Evolutionary conservation across 2,329 filamentous ascomycete species (phyloP), one percentile per base, ranked within the genome.

Genomic region (Monilinia fructicola): DNA sequence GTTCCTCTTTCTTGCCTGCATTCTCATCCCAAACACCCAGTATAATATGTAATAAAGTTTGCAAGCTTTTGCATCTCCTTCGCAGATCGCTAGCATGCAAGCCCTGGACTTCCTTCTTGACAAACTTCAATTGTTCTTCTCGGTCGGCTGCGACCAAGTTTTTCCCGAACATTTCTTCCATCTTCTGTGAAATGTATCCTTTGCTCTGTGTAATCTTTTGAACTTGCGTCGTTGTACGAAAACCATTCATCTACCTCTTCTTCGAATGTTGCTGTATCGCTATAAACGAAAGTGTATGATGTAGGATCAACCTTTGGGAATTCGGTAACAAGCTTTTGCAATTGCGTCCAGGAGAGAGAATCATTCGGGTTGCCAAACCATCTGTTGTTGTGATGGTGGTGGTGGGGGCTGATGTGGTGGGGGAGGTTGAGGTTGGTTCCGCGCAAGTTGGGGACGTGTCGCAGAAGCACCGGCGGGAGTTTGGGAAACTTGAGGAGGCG

Each of bases 161-260:
- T 79, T 76, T 54, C 80, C 78, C 21, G 81, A 76, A 61, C 81
- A 76, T 75, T 83, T 81, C 72, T 84, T 79, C 91, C 91, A 97
- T 74, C 89, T 85, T 76, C 87, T 85, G 70, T 93, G 86, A 75
- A 96, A 98, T 2, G 89, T 87, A 48, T 87, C 83, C 74, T 91
- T 91, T 26, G 91, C 89, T 64, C 88, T 86, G 64, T 90, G 85
- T 59, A 97, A 82, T 74, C 93, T 89, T 56, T 89, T 84, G 79
- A 91, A 91, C 76, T 98, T 78, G 91, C 90, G 69, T 92, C 88
- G 73, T 90, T 90, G 78, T 98, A 97, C 64, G 90, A 88, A 78
- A 99, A 99, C 95, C 95, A 99, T 79, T 99, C 95, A 76, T 98
- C 92, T 58, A 99, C 83, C 81, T 99, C 95, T 70, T 95, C 92